These are phyloP conservation scores for Phellopilus nigrolimitatus DNA, from an alignment of 1,284 basidiomycete genomes.

Conservation along the genomic window DNA sequence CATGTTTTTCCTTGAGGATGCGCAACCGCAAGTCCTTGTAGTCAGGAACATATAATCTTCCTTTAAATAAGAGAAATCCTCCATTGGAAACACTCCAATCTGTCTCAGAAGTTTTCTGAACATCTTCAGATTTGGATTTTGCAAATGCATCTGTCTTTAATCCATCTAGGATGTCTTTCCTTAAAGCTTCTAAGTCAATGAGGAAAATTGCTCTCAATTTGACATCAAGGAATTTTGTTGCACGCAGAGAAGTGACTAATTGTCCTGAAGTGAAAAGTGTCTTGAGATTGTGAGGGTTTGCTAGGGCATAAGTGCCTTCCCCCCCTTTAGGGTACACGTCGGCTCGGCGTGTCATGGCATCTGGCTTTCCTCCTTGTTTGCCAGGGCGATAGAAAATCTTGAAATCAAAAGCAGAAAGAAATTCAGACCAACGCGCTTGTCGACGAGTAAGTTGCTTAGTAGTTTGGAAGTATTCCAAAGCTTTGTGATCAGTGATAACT, in stretches of 20 bases:
- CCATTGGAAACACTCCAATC: neutral
- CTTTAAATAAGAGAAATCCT: conserved; percentile 3
- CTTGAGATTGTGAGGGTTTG: neutral
- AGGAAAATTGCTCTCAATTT: too few relatives aligned
- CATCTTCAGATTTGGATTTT: too few relatives aligned
- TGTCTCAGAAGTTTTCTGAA: neutral
- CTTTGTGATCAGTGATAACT: neutral
- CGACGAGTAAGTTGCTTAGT: neutral
- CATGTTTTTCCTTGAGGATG: conserved; percentile 15
- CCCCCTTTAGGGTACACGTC: neutral
- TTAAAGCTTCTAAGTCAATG: too few relatives aligned
- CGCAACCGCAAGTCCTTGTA: conserved; percentile 6
- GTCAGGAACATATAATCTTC: conserved; percentile 5
- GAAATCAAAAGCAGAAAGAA: conserved; percentile 35
- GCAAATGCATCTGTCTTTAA: neutral
- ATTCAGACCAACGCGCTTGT: conserved; percentile 38
- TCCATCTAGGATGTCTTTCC: neutral
- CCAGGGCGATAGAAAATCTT: conserved; percentile 37
- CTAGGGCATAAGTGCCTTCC: neutral
- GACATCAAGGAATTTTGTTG: too few relatives aligned
- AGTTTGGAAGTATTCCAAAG: neutral
- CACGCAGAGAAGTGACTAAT: too few relatives aligned
- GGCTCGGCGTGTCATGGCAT: conserved; percentile 27
- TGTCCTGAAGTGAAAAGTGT: neutral
- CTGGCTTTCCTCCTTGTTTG: conserved; percentile 17